Percentiles rank a stretch among this genome's conserved stretches.
These are phyloP conservation scores for Xylariomycetidae sp. DNA, from an alignment of 2,329 filamentous ascomycete genomes.

Conservation along the genomic window DNA sequence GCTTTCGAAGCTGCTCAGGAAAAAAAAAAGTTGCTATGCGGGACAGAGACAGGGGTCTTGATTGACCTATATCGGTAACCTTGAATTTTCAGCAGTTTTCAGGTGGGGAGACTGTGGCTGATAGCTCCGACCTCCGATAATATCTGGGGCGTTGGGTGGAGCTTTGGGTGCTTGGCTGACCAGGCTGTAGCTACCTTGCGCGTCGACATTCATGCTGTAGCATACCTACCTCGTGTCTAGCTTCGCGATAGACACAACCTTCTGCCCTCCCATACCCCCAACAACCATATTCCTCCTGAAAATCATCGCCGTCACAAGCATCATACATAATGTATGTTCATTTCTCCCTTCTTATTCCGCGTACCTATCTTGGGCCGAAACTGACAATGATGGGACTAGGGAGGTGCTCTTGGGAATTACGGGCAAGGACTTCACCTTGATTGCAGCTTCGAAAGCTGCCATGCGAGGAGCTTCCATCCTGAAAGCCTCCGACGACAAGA, in stretches of 20 bases:
- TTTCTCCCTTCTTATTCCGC: too few relatives aligned
- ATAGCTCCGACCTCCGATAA: conserved; percentile 10
- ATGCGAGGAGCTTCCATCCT: conserved; percentile 97
- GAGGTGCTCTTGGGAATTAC: conserved; percentile 98
- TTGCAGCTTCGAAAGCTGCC: conserved; percentile 94
- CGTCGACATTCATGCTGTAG: conserved; percentile 19
- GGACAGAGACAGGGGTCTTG: too few relatives aligned
- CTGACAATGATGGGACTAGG: too few relatives aligned
- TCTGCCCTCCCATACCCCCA: conserved; percentile 5
- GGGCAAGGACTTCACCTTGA: conserved; percentile 98
- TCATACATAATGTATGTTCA: too few relatives aligned
- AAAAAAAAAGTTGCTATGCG: conserved; percentile 16
- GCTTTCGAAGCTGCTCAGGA: background rate
- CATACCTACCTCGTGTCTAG: background rate
- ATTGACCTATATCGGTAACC: too few relatives aligned
- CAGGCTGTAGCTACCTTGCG: conserved; percentile 41
- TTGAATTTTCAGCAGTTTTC: too few relatives aligned
- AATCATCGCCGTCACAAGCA: too few relatives aligned
- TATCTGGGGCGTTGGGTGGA: too few relatives aligned
- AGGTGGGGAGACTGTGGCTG: too few relatives aligned
- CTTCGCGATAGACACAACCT: background rate
- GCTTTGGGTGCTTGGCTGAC: conserved; percentile 18
- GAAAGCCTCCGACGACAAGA: conserved; percentile 96
- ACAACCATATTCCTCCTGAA: too few relatives aligned
- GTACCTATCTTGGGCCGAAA: too few relatives aligned